Evolutionary conservation across 805 yeast genomes (phyloP).

Genomic region (Torulaspora microellipsoides): DNA sequence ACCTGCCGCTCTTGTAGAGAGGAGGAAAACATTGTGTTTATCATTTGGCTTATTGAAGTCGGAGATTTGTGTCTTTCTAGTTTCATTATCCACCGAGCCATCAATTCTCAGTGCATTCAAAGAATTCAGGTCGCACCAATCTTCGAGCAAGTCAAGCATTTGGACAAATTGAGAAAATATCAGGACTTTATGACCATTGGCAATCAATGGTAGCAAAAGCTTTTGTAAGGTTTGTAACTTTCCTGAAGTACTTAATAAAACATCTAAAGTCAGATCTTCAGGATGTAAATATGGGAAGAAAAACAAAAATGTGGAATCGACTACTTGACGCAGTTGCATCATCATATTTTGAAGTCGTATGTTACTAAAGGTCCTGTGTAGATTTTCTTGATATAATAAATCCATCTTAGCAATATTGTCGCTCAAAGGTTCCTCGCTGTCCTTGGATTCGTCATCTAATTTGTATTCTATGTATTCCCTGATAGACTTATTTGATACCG

Average conservation of each 20-base stretch:
- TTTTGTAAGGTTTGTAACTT: constrained; percentile 69
- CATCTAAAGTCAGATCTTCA: constrained; percentile 38
- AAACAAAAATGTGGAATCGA: constrained; percentile 81
- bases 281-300: constrained; percentile 66
- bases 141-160: constrained; percentile 76
- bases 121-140: constrained; percentile 55
- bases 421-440: constrained; percentile 5
- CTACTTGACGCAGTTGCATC: constrained; percentile 81
- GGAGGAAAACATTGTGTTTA: constrained; percentile 51
- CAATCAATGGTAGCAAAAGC: constrained; percentile 48
- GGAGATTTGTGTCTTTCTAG: constrained; percentile 59
- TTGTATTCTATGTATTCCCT: constrained; percentile 42
- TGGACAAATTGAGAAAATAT: constrained; percentile 84
- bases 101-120: constrained; percentile 60
- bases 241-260: constrained; percentile 55
- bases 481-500: constrained; percentile 34
- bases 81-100: constrained; percentile 64
- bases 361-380: constrained; percentile 41
- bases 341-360: constrained; percentile 61
- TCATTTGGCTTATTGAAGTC: constrained; percentile 38
- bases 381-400: constrained; percentile 28
- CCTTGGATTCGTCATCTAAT: constrained; percentile 15
- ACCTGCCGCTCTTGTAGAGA: constrained; percentile 94
- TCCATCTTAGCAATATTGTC: constrained; percentile 24
- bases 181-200: constrained; percentile 59